phyloP scores from a whole-genome alignment of 129 eudicot genomes.

The Calendula officinalis region DNA sequence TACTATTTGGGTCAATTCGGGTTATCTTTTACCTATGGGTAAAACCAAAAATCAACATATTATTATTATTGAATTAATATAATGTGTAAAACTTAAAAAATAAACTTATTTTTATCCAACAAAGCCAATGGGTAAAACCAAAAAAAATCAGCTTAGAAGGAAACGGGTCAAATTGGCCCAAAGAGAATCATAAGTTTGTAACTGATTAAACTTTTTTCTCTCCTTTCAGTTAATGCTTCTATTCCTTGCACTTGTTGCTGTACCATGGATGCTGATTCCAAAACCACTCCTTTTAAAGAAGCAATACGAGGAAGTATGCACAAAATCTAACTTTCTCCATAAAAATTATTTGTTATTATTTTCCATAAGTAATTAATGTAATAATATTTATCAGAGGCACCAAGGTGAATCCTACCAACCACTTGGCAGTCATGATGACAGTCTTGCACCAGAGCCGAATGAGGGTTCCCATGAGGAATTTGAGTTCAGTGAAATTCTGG shows the following conservation, averaged over 20 bases:
- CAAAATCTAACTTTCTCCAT: slow-evolving; percentile 3
- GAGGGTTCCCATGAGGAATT: slow-evolving; percentile 56
- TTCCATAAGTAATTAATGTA: background rate
- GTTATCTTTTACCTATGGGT: too few relatives aligned
- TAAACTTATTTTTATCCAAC: too few relatives aligned
- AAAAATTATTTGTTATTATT: background rate
- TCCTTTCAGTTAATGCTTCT: slow-evolving; percentile 52
- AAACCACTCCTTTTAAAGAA: slow-evolving; percentile 80
- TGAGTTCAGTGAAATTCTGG: slow-evolving; percentile 73
- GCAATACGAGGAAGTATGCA: slow-evolving; percentile 74
- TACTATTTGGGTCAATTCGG: slow-evolving; percentile 11
- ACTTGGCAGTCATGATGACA: slow-evolving; percentile 49
- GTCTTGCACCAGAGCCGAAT: slow-evolving; percentile 46
- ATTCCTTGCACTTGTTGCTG: slow-evolving; percentile 66
- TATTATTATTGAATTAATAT: too few relatives aligned
- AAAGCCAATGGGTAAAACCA: too few relatives aligned
- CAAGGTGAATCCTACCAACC: slow-evolving; percentile 62
- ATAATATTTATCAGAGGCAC: slow-evolving; percentile 54
- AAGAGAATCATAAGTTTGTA: background rate
- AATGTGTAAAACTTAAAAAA: too few relatives aligned
- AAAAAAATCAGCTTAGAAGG: background rate
- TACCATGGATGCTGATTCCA: slow-evolving; percentile 93
- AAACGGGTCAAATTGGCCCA: too few relatives aligned
- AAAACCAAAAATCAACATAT: too few relatives aligned
- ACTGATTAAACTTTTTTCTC: background rate